phyloP scores from a whole-genome alignment of 495 filamentous ascomycete species.

The Podospora appendiculata region DNA sequence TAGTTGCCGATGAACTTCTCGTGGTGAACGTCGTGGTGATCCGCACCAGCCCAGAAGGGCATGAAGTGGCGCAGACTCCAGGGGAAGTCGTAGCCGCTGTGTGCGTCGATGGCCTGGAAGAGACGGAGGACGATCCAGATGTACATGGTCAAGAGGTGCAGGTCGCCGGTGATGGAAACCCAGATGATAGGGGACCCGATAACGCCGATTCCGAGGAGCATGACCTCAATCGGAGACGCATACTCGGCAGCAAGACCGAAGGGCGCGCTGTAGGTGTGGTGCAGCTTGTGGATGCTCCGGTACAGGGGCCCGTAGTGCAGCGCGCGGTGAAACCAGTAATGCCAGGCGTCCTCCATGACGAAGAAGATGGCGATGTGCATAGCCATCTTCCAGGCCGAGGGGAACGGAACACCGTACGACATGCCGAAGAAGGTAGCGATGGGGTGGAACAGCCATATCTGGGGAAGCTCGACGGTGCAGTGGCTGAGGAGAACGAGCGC shows the following conservation, averaged over 20 bases:
- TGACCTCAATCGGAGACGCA: constrained; percentile 94
- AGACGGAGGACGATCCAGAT: constrained; percentile 88
- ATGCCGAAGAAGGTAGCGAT: constrained; percentile 91
- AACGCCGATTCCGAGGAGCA: constrained; percentile 91
- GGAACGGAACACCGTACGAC: constrained; percentile 84
- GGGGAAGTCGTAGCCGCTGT: constrained; percentile 96
- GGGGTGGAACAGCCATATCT: constrained; percentile 99
- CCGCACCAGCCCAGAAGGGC: constrained; percentile 96
- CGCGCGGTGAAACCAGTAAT: constrained; percentile 93
- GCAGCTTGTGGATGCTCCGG: constrained; percentile 93
- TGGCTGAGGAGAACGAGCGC: constrained; percentile 84
- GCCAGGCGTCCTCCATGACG: constrained; percentile 93
- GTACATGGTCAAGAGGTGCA: constrained; percentile 97
- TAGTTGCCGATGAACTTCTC: constrained; percentile 98
- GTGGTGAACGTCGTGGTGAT: constrained; percentile 95
- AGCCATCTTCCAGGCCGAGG: constrained; percentile 72
- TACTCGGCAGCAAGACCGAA: constrained; percentile 97
- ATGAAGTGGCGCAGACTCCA: constrained; percentile 93
- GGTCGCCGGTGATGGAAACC: constrained; percentile 72
- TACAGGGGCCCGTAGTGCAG: constrained; percentile 95
- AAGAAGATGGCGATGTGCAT: constrained; percentile 94
- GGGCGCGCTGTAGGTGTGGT: constrained; percentile 95
- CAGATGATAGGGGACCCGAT: constrained; percentile 78
- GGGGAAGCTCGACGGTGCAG: constrained; percentile 94
- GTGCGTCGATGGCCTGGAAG: constrained; percentile 96